Percentiles rank a stretch among this genome's conserved stretches.
Evolutionary conservation across 2,329 filamentous ascomycete genomes (phyloP).

Genomic region (Alternaria rosae): DNA sequence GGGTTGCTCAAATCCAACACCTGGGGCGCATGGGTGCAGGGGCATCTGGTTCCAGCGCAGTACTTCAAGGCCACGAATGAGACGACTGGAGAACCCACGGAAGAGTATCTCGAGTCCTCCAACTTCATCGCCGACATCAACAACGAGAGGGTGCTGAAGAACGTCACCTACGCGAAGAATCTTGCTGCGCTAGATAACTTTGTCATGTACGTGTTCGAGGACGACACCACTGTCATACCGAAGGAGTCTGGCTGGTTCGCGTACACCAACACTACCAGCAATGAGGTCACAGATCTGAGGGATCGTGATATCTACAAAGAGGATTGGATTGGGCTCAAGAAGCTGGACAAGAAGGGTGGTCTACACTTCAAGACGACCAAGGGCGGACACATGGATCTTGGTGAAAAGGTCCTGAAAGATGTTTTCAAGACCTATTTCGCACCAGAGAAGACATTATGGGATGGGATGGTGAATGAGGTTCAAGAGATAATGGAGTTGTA

Average conservation of each 20-base stretch:
- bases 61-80: slow-evolving; percentile 79
- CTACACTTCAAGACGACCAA: slow-evolving; percentile 76
- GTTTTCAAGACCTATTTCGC: slow-evolving; percentile 74
- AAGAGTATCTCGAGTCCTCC: slow-evolving; percentile 77
- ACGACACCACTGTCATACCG: slow-evolving; percentile 85
- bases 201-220: slow-evolving; percentile 87
- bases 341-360: slow-evolving; percentile 78
- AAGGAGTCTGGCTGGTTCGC: slow-evolving; percentile 92
- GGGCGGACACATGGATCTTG: slow-evolving; percentile 85
- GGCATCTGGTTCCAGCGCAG: slow-evolving; percentile 85
- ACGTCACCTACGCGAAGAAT: slow-evolving; percentile 74
- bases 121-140: slow-evolving; percentile 96
- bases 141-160: slow-evolving; percentile 84
- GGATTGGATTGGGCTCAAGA: slow-evolving; percentile 89
- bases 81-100: slow-evolving; percentile 61
- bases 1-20: slow-evolving; percentile 79
- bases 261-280: slow-evolving; percentile 71
- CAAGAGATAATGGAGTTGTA: slow-evolving; percentile 42
- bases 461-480: slow-evolving; percentile 6
- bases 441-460: slow-evolving; percentile 31
- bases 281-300: slow-evolving; percentile 69
- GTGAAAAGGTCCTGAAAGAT: slow-evolving; percentile 69
- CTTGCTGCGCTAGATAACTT: slow-evolving; percentile 75
- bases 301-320: slow-evolving; percentile 79
- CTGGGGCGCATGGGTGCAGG: slow-evolving; percentile 81